Conservation (phyloP, 305 asterid species). For the Fraxinus angustifolia region DNA sequence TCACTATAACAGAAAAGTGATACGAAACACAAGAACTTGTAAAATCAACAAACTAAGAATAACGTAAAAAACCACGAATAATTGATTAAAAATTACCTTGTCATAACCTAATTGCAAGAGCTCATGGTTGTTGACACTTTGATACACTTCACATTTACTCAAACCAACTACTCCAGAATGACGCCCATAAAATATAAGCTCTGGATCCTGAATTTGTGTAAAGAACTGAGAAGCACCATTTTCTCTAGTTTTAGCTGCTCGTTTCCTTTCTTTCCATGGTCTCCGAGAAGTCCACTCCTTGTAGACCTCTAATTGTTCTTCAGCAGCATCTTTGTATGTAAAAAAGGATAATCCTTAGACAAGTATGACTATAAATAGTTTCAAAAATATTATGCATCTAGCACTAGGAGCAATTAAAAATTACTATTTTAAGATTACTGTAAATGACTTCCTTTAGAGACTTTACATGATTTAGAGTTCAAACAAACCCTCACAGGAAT, state of each 20-base stretch:
- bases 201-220: constrained; percentile 59
- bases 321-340: constrained; percentile 31
- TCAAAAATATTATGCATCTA: not conserved
- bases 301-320: constrained; percentile 42
- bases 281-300: constrained; percentile 68
- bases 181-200: constrained; percentile 70
- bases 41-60: not conserved
- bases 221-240: constrained; percentile 29
- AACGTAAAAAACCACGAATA: not conserved
- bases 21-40: not conserved
- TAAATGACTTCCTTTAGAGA: constrained; percentile 16
- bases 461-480: constrained; percentile 41
- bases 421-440: not conserved
- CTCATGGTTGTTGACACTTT: constrained; percentile 29
- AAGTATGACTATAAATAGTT: constrained; percentile 8
- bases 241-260: constrained; percentile 51
- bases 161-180: constrained; percentile 78
- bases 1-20: constrained; percentile 1
- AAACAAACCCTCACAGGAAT: constrained; percentile 47
- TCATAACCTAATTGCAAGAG: constrained; percentile 64
- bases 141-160: constrained; percentile 48
- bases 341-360: constrained; percentile 14
- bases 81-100: constrained; percentile 40
- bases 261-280: constrained; percentile 84
- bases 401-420: constrained; percentile 1